Conservation (phyloP, 2,329 filamentous ascomycete species). For the Fusarium pseudograminearum region DNA sequence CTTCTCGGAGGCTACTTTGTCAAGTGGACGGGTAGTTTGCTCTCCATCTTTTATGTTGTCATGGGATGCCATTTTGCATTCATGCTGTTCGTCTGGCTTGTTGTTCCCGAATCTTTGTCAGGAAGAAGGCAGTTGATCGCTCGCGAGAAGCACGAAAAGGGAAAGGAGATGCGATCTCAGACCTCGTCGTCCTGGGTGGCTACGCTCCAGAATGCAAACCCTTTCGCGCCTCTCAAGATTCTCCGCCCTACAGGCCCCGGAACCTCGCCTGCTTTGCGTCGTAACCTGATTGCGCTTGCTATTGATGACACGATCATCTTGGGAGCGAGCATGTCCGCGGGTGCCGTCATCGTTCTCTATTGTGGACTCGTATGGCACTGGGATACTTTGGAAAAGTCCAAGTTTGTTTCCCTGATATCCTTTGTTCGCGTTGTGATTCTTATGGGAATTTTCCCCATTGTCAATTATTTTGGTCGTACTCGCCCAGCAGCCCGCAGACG, state of each 20-base stretch:
- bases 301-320: constrained; percentile 85
- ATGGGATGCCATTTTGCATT: constrained; percentile 79
- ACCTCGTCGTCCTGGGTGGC: constrained; percentile 48
- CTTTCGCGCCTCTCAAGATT: constrained; percentile 81
- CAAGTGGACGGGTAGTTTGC: constrained; percentile 76
- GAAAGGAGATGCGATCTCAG: constrained; percentile 55
- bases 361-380: constrained; percentile 83
- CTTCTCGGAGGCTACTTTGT: constrained; percentile 84
- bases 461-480: constrained; percentile 80
- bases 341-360: constrained; percentile 87
- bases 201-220: constrained; percentile 66
- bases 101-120: constrained; percentile 88
- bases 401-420: constrained; percentile 85
- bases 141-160: constrained; percentile 71
- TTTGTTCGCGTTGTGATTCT: constrained; percentile 80
- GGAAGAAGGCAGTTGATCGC: constrained; percentile 77
- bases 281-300: constrained; percentile 86
- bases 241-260: constrained; percentile 78
- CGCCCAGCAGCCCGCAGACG: constrained; percentile 60
- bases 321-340: constrained; percentile 82
- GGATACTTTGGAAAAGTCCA: constrained; percentile 82
- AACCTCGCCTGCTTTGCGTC: constrained; percentile 69
- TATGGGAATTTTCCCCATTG: constrained; percentile 77
- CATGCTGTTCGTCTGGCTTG: constrained; percentile 75
- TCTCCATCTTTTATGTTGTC: constrained; percentile 88